Base-by-base conservation (phyloP, 768 basidiomycete species). In the Clavaria fumosa region DNA sequence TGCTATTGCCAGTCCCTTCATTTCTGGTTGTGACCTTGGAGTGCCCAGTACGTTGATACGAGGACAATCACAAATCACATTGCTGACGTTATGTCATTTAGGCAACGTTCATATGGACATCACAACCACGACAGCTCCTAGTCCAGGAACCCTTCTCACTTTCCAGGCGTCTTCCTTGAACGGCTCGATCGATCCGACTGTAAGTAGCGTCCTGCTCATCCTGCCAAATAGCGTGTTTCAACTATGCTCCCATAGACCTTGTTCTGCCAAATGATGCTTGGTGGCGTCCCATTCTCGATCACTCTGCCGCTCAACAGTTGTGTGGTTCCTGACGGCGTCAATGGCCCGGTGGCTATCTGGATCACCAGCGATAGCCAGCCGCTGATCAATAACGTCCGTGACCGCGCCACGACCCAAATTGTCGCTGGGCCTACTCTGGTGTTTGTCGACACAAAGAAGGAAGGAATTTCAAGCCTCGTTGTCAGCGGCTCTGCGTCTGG, bases 241-340 rank as follows among this genome's bases (percentile, higher is more conserved):
- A 17, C 40, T 27, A 43, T n/a, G 46, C 27, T 17, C 44, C n/a
- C 44, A 43, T 48, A 79, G 77, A 51, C 48, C 43, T 50, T 80
- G 23, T 71, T 63, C 58, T 85, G 84, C 56, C 77, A 86, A 57
- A 82, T 88, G 70, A 54, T 88, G 46, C 45, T 72, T 39, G 84
- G 80, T 21, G 78, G 76, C 20, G 36, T 57, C 12, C 53, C 72
- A 35, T 53, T 54, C 49, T 59, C 83, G 4, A 58, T 81, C 49
- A 49, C 69, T 22, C 61, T 83, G 31, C 74, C 81, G 2, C 51
- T 80, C 46, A 45, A 54, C 43, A 45, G 68, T 43, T 86, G 83
- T 47, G 53, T 66, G 41, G 72, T 86, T 9, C 86, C 84, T 24
- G 23, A 43, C 0, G 70, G 69, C 38, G 61, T 85, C 53, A 72